phyloP scores from a whole-genome alignment of 208 protist genomes.

The Leishmania gerbilli region DNA sequence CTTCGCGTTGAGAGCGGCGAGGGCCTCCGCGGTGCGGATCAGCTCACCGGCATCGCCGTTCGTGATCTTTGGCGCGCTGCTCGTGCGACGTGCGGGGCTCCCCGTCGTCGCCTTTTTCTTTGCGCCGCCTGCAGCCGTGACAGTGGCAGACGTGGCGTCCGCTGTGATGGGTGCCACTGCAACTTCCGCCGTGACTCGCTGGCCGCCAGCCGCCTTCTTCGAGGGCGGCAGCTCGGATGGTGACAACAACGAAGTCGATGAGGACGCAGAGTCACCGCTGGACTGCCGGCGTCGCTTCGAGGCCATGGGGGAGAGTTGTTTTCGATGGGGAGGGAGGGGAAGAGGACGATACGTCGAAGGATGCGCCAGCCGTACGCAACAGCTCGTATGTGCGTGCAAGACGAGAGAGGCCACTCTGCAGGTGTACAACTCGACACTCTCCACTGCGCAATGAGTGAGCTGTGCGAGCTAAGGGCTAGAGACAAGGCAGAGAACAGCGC shows the following conservation, averaged over 20 bases:
- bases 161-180: not conserved
- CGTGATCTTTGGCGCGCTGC: conserved; percentile 27
- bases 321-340: not conserved
- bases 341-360: not conserved
- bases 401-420: not conserved
- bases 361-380: not conserved
- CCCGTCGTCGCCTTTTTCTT: not conserved
- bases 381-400: not conserved
- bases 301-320: not conserved
- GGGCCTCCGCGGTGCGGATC: conserved; percentile 36
- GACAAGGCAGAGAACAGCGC: not conserved
- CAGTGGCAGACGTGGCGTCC: not conserved
- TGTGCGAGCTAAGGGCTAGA: not conserved
- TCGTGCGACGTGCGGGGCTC: not conserved
- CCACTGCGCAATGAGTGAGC: not conserved
- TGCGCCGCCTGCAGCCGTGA: not conserved
- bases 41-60: conserved; percentile 33
- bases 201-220: not conserved
- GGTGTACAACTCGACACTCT: not conserved
- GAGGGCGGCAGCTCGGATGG: not conserved
- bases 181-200: too few species aligned
- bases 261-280: not conserved
- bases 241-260: not conserved
- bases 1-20: conserved; percentile 40
- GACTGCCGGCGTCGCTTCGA: conserved; percentile 3